phyloP scores from a whole-genome alignment of 1,284 basidiomycete genomes.

The Ustilago tritici region DNA sequence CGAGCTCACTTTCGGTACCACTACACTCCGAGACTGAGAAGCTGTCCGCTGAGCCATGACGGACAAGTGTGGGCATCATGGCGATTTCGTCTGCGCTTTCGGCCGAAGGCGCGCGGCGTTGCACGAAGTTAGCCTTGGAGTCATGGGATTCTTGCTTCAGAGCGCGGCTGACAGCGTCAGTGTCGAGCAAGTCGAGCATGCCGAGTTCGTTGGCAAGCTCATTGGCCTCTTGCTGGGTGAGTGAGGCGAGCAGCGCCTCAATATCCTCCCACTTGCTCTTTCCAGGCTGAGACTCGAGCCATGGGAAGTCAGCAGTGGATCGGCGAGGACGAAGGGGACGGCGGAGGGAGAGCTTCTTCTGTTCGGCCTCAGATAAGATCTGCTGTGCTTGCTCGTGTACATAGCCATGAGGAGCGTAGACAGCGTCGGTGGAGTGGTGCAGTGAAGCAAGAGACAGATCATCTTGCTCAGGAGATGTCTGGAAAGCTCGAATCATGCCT shows the following conservation, averaged over 20 bases:
- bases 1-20: slow-evolving; percentile 37
- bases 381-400: slow-evolving; percentile 53
- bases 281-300: slow-evolving; percentile 18
- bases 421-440: slow-evolving; percentile 25
- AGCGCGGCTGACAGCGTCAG: slow-evolving; percentile 28
- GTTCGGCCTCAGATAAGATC: slow-evolving; percentile 46
- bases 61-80: slow-evolving; percentile 28
- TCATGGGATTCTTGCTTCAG: slow-evolving; percentile 4
- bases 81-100: slow-evolving; percentile 25
- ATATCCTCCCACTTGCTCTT: slow-evolving; percentile 33
- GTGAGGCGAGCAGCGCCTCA: slow-evolving; percentile 33
- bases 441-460: slow-evolving; percentile 16
- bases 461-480: slow-evolving; percentile 41
- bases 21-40: slow-evolving; percentile 35
- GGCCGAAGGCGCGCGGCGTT: slow-evolving; percentile 11
- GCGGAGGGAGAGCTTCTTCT: slow-evolving; percentile 42
- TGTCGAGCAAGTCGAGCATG: slow-evolving; percentile 36
- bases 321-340: slow-evolving; percentile 37
- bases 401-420: slow-evolving; percentile 50
- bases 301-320: slow-evolving; percentile 46
- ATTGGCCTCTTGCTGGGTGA: slow-evolving; percentile 47
- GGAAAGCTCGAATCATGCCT: slow-evolving; percentile 60
- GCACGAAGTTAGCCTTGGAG: not conserved
- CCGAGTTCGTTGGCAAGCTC: slow-evolving; percentile 53
- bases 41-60: slow-evolving; percentile 19